Base-by-base conservation (phyloP, 2,329 filamentous ascomycete genomes). In the Aspergillus costaricaensis region DNA sequence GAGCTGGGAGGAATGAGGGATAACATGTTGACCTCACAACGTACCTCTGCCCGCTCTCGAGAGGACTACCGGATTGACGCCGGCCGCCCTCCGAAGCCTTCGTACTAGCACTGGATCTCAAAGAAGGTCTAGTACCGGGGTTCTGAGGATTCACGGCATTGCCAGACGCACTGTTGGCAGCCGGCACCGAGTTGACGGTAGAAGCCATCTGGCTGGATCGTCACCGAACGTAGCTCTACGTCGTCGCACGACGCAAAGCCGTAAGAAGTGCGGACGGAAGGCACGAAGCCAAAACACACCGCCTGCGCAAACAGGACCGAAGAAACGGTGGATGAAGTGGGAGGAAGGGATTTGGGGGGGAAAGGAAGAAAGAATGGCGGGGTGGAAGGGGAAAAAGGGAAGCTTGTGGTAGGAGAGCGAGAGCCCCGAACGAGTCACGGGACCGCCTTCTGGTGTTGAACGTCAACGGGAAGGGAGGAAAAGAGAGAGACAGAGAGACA, bases 41-140 rank as follows among this genome's bases (percentile, higher is more conserved):
- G 76, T 80, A 86, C 84, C 82, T 83, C 72, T 83, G 80, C 67
- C 74, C 78, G 64, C 76, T 80, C 70, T 86, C 83, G 49, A 81
- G 77, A 62, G 84, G 83, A 72, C 82, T 85, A 60, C 77, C 81
- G 66, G 82, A 77, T 70, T 84, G 83, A 74, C 84, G 84, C 73
- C 84, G 82, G 72, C 78, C 76, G 62, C 76, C 77, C 72, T 85
- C 83, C 62, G 81, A 75, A 61, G 76, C 77, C 74, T 84, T 86
- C 62, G 76, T 78, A 66, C 74, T 76, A 62, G 79, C 74, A 71
- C 72, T 81, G 69, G 81, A 79, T 72, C 84, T 83, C 71, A 83
- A 72, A 62, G 82, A 79, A 64, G 79, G 73, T 62, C 79, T 74
- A 62, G 70, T 71, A 65, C 71, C 65, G 59, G 76, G 62, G 65